Evolutionary conservation across 2,329 filamentous ascomycete species (phyloP).

Genomic region (Paecilomyces fulvus): DNA sequence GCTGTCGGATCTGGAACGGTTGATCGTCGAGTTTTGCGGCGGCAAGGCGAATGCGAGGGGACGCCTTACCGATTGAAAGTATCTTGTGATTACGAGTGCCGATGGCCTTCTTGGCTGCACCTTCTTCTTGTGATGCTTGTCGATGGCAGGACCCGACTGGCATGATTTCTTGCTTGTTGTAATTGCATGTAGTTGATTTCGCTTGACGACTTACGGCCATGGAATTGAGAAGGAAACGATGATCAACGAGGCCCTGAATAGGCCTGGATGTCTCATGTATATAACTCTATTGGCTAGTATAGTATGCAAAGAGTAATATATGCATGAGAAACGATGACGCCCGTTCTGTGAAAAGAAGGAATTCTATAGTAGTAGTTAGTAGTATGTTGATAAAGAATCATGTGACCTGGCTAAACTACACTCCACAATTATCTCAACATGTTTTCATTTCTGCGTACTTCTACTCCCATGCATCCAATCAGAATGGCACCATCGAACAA

Average conservation of each 20-base stretch:
- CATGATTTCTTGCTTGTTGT: neutral
- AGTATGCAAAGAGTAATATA: neutral
- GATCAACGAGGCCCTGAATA: neutral
- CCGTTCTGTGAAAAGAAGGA: neutral
- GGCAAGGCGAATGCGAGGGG: conserved; percentile 1
- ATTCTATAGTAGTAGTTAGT: too few species aligned
- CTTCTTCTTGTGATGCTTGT: neutral
- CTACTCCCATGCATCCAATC: too few species aligned
- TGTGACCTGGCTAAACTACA: neutral
- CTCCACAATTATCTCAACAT: too few species aligned
- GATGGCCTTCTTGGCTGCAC: neutral
- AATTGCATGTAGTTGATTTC: neutral
- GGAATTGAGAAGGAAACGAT: neutral
- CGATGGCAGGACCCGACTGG: neutral
- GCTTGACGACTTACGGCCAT: neutral
- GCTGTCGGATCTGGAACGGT: conserved; percentile 51
- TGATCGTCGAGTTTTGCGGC: conserved; percentile 45
- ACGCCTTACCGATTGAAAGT: neutral
- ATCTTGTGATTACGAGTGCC: neutral
- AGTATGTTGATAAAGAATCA: neutral
- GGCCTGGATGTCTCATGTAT: neutral
- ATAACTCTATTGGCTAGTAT: neutral
- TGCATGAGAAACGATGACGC: neutral
- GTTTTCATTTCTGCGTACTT: too few species aligned
- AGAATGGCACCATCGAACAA: too few species aligned